Evolutionary conservation across 768 basidiomycete species (phyloP).

Genomic region (Megacollybia marginata): DNA sequence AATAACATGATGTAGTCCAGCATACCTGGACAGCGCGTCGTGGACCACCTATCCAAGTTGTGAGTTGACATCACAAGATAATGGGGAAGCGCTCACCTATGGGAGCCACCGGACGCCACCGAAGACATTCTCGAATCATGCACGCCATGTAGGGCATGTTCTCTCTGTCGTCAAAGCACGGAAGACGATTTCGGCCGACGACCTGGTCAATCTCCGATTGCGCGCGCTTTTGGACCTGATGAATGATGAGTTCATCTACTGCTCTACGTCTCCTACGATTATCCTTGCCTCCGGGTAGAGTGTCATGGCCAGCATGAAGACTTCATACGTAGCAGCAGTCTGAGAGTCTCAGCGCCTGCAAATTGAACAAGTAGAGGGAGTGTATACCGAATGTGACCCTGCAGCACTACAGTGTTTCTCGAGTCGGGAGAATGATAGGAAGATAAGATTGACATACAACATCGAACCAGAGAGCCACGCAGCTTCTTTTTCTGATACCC

Average conservation of each 20-base stretch:
- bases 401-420: too few relatives aligned
- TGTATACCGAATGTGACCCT: too few relatives aligned
- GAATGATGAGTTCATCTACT: too few relatives aligned
- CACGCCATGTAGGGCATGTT: neutral
- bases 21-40: too few relatives aligned
- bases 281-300: conserved; percentile 13
- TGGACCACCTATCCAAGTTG: neutral
- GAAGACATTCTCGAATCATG: neutral
- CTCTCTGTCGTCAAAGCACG: neutral
- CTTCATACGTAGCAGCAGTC: conserved; percentile 1
- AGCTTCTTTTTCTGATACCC: too few relatives aligned
- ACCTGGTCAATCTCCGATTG: conserved; percentile 15
- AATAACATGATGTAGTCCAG: too few relatives aligned
- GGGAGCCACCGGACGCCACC: neutral
- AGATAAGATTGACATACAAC: too few relatives aligned
- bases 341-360: neutral
- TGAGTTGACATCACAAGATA: conserved; percentile 7
- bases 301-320: conserved; percentile 13
- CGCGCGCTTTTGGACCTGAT: conserved; percentile 9
- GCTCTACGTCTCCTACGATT: too few relatives aligned
- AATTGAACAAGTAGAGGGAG: too few relatives aligned
- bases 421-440: too few relatives aligned
- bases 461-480: too few relatives aligned
- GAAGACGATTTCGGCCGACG: neutral
- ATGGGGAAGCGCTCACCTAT: neutral